A percentile compares a stretch with the other conserved stretches of the same genome.
Evolutionary conservation across 1,284 basidiomycete species (phyloP).

Genomic region (Sanghuangporus baumii): DNA sequence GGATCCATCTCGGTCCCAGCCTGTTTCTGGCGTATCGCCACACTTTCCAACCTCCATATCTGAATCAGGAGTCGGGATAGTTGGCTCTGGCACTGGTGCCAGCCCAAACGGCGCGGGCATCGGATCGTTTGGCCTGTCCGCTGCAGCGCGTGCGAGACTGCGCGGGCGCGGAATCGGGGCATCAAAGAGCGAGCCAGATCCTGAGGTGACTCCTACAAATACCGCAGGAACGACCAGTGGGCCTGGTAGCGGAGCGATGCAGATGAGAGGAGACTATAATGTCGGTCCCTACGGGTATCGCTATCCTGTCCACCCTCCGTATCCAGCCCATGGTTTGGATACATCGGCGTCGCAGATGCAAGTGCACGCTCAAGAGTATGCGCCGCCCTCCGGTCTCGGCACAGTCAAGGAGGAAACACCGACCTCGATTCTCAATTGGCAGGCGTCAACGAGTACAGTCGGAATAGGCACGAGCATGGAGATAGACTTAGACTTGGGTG

Average conservation of each 20-base stretch:
- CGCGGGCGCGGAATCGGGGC: background rate
- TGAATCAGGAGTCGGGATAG: background rate
- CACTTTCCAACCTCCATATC: background rate
- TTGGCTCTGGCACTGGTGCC: background rate
- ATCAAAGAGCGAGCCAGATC: background rate
- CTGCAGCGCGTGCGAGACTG: background rate
- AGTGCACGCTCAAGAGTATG: background rate
- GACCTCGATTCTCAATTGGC: background rate
- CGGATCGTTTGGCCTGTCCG: background rate
- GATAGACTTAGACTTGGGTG: constrained; percentile 9
- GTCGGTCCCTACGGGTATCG: constrained; percentile 11
- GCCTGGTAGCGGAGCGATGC: background rate
- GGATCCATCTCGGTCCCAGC: background rate
- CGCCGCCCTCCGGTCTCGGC: background rate
- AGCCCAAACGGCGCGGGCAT: background rate
- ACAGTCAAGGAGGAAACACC: background rate
- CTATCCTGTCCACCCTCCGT: constrained; percentile 10
- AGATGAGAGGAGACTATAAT: background rate
- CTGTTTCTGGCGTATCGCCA: background rate
- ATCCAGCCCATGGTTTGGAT: background rate
- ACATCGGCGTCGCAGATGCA: background rate
- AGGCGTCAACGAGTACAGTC: background rate
- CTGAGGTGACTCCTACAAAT: background rate
- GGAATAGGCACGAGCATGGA: background rate
- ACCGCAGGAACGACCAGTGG: background rate